Evolutionary conservation across 306 rosid genomes (phyloP), one percentile per base, ranked within the genome.

Genomic region (Glycine soja): DNA sequence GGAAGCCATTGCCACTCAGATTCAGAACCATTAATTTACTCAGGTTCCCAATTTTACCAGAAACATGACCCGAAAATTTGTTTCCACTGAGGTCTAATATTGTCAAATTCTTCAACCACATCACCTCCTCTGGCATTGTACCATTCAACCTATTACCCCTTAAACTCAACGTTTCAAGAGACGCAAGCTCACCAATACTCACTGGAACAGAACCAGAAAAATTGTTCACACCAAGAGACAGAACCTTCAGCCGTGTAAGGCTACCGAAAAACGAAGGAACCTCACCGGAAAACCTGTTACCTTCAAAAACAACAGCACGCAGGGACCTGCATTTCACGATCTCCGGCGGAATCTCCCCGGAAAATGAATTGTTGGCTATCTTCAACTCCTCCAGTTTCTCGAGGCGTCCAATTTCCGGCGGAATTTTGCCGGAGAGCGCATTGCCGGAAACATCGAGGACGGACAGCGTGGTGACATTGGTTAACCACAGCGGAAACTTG

Each of bases 401-500:
- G 14, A 40, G 72, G 3, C 7, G 40, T 40, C 72, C 51, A 15
- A 66, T 42, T 66, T 42, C 72, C 8, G 34, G 30, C 14, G 72
- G 52, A 66, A 66, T 4, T 32, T 42, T 14, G 8, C 72, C 72
- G 51, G 32, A 66, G 4, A 66, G 32, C 6, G 30, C 13, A 32
- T 66, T 66, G 12, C 72, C 72, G 8, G 72, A 66, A 10, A 66
- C 12, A 15, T 66, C 72, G 7, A 66, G 72, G 8, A 42, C 8
- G 32, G 51, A 66, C 34, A 66, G 3, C 7, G 52, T 66, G 13
- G 3, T 15, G 8, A 66, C 51, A 2, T 42, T 66, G 52, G 50
- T 66, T 3, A 66, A 42, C 72, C 72, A 66, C 34, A 66, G 14
- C 52, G 72, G 72, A 66, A 66, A 66, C 72, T n/a, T 66, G 72